Evolutionary conservation across 192 early-diverging fungal genomes (phyloP).

Genomic region (Podila minutissima): DNA sequence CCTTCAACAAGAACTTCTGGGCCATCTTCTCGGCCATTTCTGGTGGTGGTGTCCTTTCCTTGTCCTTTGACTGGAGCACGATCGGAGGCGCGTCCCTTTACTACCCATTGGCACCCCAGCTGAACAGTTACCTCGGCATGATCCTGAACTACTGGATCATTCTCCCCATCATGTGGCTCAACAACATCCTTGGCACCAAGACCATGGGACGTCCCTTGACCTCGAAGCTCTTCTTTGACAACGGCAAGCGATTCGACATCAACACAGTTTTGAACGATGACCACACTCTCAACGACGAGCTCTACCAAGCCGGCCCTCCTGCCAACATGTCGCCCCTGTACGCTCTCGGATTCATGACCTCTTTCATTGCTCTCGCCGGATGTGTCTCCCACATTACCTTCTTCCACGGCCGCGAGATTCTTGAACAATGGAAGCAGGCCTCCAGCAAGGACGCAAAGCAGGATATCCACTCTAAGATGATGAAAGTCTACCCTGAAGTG

Average conservation of each 20-base stretch:
- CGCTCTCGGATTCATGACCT: conserved; percentile 35
- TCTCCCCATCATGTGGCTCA: conserved; percentile 75
- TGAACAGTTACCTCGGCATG: conserved; percentile 65
- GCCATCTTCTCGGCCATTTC: conserved; percentile 53
- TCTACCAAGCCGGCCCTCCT: conserved; percentile 58
- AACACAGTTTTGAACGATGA: conserved; percentile 63
- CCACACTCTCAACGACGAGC: conserved; percentile 59
- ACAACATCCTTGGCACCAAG: conserved; percentile 52
- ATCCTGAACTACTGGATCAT: conserved; percentile 77
- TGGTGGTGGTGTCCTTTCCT: conserved; percentile 75
- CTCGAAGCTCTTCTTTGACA: conserved; percentile 17
- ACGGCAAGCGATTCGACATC: conserved; percentile 31
- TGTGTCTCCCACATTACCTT: conserved; percentile 65
- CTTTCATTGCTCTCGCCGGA: conserved; percentile 60
- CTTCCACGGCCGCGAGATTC: conserved; percentile 70
- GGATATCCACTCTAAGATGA: conserved; percentile 47
- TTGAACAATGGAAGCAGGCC: conserved; percentile 12
- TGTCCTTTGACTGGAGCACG: conserved; percentile 76
- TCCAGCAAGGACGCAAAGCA: not conserved
- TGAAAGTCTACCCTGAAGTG: conserved; percentile 53
- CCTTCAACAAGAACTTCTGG: conserved; percentile 32
- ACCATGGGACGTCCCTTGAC: conserved; percentile 21
- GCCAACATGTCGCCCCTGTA: conserved; percentile 57
- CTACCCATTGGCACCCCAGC: conserved; percentile 26
- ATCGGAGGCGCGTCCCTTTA: conserved; percentile 29